Evolutionary conservation across 139 green algal genomes (phyloP).

Genomic region (Chlorella sorokiniana): DNA sequence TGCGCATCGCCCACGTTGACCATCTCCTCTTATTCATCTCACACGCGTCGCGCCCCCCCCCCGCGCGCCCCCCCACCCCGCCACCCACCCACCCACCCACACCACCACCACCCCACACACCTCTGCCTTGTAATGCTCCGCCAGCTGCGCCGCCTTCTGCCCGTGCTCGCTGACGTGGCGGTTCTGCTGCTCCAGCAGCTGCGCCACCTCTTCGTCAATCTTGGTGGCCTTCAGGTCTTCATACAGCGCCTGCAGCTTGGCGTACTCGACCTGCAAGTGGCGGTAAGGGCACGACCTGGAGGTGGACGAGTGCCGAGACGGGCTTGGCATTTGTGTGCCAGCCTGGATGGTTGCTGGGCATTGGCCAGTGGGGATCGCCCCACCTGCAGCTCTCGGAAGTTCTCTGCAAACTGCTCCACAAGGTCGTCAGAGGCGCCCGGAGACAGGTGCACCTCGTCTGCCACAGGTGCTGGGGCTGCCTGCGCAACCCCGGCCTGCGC

Average conservation of each 20-base stretch:
- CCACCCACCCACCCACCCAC: no score
- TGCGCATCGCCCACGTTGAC: no score
- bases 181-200: constrained; percentile 43
- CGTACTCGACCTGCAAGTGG: constrained; percentile 14
- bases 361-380: neutral
- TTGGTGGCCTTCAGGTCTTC: constrained; percentile 39
- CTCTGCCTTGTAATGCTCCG: constrained; percentile 37
- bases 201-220: constrained; percentile 40
- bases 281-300: neutral
- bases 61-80: neutral
- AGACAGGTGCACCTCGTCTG: neutral
- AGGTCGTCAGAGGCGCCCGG: neutral
- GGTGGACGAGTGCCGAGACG: neutral
- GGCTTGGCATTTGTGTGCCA: no score
- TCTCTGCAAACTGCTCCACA: constrained; percentile 13
- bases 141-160: constrained; percentile 29
- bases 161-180: constrained; percentile 32
- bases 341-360: no score
- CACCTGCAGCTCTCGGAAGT: constrained; percentile 24
- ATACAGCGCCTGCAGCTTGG: constrained; percentile 33
- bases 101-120: neutral
- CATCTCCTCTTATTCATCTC: neutral
- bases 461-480: neutral
- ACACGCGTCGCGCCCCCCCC: neutral
- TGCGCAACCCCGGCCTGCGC: neutral